These are phyloP conservation scores for Ophiocordyceps polyrhachis-furcata DNA, from an alignment of 2,329 filamentous ascomycete genomes.

Conservation along the genomic window DNA sequence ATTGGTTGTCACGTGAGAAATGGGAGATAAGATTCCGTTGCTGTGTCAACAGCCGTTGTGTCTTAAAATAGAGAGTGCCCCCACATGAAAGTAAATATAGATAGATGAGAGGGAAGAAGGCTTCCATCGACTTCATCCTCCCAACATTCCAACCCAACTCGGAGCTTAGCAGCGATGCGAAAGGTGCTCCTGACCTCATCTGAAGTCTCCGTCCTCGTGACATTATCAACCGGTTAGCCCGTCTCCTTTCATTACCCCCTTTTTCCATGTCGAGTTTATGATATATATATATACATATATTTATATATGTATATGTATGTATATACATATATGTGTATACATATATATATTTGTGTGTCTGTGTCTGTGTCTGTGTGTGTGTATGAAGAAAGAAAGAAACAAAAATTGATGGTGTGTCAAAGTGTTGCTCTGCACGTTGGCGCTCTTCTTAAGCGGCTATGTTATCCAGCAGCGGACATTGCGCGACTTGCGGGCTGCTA, in stretches of 20 bases:
- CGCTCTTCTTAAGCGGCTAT: conserved; percentile 79
- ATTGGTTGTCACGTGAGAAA: neutral
- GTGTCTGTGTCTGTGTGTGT: no score
- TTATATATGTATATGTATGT: no score
- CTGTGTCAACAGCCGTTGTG: neutral
- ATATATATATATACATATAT: no score
- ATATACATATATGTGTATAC: no score
- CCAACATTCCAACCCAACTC: neutral
- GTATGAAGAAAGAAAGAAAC: no score
- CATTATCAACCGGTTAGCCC: conserved; percentile 40
- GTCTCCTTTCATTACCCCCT: no score
- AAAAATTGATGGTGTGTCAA: neutral
- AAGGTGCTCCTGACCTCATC: conserved; percentile 45
- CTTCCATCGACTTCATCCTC: neutral
- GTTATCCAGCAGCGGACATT: conserved; percentile 75
- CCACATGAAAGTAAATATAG: neutral
- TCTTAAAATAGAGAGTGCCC: neutral
- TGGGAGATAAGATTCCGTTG: neutral
- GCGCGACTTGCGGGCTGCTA: conserved; percentile 53
- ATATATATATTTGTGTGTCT: no score
- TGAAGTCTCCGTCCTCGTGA: conserved; percentile 51
- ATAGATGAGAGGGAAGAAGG: neutral
- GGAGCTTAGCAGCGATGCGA: conserved; percentile 9
- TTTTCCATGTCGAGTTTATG: neutral
- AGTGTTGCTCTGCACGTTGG: conserved; percentile 61